Evolutionary conservation across 75 land plant genomes (phyloP).

Genomic region (Selaginella tamariscina): DNA sequence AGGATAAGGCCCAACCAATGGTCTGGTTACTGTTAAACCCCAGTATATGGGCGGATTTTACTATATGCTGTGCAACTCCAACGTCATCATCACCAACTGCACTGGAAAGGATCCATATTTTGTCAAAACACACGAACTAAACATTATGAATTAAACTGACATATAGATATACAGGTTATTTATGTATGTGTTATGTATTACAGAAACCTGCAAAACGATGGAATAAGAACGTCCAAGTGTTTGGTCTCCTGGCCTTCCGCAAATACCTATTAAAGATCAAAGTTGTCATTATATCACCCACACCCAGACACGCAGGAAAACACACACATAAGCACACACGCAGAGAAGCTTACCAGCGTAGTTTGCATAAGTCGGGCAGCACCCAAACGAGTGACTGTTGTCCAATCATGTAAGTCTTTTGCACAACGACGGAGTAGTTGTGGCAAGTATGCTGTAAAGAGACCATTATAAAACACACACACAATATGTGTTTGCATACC

Average conservation of each 20-base stretch:
- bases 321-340: neutral
- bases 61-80: conserved; percentile 20
- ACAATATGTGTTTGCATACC: conserved; percentile 9
- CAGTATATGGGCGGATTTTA: conserved; percentile 21
- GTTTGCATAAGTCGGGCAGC: conserved; percentile 30
- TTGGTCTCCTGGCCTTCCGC: conserved; percentile 20
- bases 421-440: conserved; percentile 12
- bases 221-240: conserved; percentile 22
- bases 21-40: conserved; percentile 21
- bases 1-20: conserved; percentile 21
- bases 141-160: too few relatives aligned
- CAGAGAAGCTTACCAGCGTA: conserved; percentile 18
- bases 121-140: neutral
- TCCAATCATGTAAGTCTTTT: conserved; percentile 25
- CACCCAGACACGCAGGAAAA: neutral
- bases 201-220: conserved; percentile 26
- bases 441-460: conserved; percentile 19
- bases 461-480: neutral
- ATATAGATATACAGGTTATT: too few relatives aligned
- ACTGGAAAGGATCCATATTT: conserved; percentile 15
- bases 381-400: conserved; percentile 14
- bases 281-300: too few relatives aligned
- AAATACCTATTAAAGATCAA: conserved; percentile 23
- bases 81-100: conserved; percentile 33
- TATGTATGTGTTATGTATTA: too few relatives aligned